Base-by-base conservation (phyloP, 768 basidiomycete species). In the Russula foetens region DNA sequence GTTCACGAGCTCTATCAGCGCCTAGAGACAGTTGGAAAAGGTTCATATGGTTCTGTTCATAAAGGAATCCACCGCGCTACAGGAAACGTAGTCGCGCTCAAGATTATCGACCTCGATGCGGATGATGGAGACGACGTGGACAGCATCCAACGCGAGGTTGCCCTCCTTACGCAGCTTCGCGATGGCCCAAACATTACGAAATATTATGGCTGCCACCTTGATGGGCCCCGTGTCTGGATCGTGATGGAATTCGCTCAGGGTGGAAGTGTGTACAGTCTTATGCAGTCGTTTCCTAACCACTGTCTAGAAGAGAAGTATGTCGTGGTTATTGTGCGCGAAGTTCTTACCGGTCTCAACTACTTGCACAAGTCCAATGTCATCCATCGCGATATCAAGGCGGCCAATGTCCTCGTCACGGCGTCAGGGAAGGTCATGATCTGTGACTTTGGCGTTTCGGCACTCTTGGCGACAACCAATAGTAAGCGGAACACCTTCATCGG, bases 221-320 rank as follows among this genome's bases (percentile, higher is more conserved):
- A 96, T 69, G 95, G 94, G 0, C 90, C 93, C 29, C 89, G 92
- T 51, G 92, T 99, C 11, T 99, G 97, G 95, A 98, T 99, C 67
- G 92, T 88, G 39, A 99, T 99, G 97, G 97, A 99, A 71, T 86
- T 86, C 67, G 97, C 97, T 8, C 86, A 93, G 64, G 96, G 96
- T 6, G 97, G 97, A 7, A 95, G 92, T 69, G 91, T 98, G 7
- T 79, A 91, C 48, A 90, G 92, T 2, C 79, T 99, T 66, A 94
- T 97, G 86, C 93, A 97, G 72, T 87, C 91, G 0, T 83, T 84
- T 63, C 83, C 78, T 63, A 82, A 83, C 60, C 84, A 82, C 0
- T 79, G 83, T 54, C 74, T 98, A 53, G 95, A 96, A 73, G 97
- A 99, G 75, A 85, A 84, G 69, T 94, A 92, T 71, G 85, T 88